Evolutionary conservation across 2,329 filamentous ascomycete species (phyloP), one percentile per base, ranked within the genome.

Genomic region (Aspergillus persii): DNA sequence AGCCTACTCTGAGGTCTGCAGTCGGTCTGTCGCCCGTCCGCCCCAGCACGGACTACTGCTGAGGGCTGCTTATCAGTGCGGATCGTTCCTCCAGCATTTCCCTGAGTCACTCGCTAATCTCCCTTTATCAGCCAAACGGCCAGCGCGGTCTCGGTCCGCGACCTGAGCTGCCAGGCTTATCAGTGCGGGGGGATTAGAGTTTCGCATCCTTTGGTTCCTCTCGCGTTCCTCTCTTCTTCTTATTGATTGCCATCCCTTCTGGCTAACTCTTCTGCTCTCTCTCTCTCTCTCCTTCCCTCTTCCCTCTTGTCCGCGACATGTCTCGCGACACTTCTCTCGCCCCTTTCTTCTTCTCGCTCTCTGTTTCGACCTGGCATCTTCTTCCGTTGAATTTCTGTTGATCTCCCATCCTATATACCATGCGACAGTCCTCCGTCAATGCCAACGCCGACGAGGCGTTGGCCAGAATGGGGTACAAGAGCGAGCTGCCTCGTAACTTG

Each of bases 391-490:
- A 8, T 31, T 8, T 31, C 30, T 5, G 5, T 41, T 41, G 36
- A 41, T 49, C 48, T 39, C 12, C 7, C 31, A n/a, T 39, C 15
- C n/a, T 51, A 11, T 51, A 11, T 44, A 56, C 53, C 46, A 63
- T 63, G 59, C 63, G 63, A 49, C 57, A 71, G 68, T 61, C 58
- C 31, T 69, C 68, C 30, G 15, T 41, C 36, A 69, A 74, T 61
- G 70, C 68, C 65, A 73, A 61, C 59, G 86, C 85, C 60, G 84
- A 88, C 70, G 84, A 83, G 61, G 83, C 84, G 54, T 79, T 89
- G 68, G 86, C 83, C 61, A 82, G 81, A 65, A 86, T 90, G 85
- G 88, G 87, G 54, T 90, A 90, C 79, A 84, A 84, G 74, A 80
- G 81, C 55, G 87, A 90, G 70, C 71, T 91, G 48, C 87, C 87